Base-by-base conservation (phyloP, 345 rosid species). In the Toxicodendron radicans region DNA sequence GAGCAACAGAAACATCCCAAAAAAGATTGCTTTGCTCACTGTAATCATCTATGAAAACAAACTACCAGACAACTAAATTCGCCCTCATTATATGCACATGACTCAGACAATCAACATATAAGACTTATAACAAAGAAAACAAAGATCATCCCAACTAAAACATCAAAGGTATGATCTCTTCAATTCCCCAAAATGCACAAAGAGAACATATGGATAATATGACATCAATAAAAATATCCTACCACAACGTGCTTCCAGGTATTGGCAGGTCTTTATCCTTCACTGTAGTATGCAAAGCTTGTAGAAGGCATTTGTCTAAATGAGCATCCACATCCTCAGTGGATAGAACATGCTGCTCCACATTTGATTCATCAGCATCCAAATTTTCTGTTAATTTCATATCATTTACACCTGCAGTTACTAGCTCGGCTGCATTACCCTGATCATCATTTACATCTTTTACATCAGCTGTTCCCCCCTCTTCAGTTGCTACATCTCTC, bases 241-340 rank as follows among this genome's bases (percentile, higher is more conserved):
- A 95, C 99, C 98, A 95, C 21, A 95, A 78, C 38, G 96, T 88
- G 83, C 99, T 95, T 76, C 99, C 99, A 51, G 98, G 97, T 78
- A 95, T 79, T 41, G 98, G 98, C 64, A 95, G 93, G 80, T 95
- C 98, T 78, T 91, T 95, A 53, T 91, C 99, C 76, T 93, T 93
- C 0, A 93, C 84, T 52, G 96, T 90, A 27, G 87, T 86, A 79
- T 91, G 89, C 83, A 95, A 84, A 58, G 99, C 98, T 82, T 95
- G 98, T 85, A 95, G 79, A 73, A 95, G 93, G 84, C 97, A 95
- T 71, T 85, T 91, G 83, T 95, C 97, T 76, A 95, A 86, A 82
- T 83, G 87, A 52, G 91, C 73, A 84, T 95, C 97, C 51, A 93
- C 86, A 75, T 91, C 97, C 76, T 81, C 91, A 43, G 80, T 58